phyloP scores from a whole-genome alignment of 257 asterid genomes.

The Solanum chilense region DNA sequence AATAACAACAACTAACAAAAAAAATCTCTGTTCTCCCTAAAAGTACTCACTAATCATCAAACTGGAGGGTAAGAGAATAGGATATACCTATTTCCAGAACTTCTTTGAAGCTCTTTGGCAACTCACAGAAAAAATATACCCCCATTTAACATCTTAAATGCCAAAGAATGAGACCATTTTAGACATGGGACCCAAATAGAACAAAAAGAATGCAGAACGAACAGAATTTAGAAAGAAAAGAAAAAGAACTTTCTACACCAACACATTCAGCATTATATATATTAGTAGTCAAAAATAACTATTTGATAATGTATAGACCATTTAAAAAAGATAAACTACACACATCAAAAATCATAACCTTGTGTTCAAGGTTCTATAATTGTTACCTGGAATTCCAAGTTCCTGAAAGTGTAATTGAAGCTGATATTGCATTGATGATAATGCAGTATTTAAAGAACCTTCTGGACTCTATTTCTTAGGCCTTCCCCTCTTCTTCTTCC shows the following conservation, averaged over 20 bases:
- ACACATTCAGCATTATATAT: constrained; percentile 26
- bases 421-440: constrained; percentile 95
- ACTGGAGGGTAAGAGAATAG: too few species aligned
- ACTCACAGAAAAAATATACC: not conserved
- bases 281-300: not conserved
- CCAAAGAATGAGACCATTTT: constrained; percentile 16
- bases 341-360: not conserved
- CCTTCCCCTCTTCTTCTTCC: constrained; percentile 76
- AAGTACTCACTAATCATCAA: too few species aligned
- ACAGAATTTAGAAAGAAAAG: constrained; percentile 9
- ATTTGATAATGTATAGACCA: not conserved
- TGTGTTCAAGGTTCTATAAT: not conserved
- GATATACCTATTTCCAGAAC: too few species aligned
- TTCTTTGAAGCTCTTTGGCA: too few species aligned
- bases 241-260: constrained; percentile 3
- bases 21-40: too few species aligned
- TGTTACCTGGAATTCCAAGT: constrained; percentile 43
- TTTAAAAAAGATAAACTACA: not conserved
- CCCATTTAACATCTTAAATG: not conserved
- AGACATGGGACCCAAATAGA: constrained; percentile 22
- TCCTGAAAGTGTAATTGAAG: constrained; percentile 79
- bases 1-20: too few species aligned
- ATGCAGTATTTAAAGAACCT: constrained; percentile 41
- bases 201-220: constrained; percentile 13
- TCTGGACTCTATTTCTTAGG: constrained; percentile 72